phyloP scores from a whole-genome alignment of 805 yeast genomes.

The Kodamaea neixiangensis region DNA sequence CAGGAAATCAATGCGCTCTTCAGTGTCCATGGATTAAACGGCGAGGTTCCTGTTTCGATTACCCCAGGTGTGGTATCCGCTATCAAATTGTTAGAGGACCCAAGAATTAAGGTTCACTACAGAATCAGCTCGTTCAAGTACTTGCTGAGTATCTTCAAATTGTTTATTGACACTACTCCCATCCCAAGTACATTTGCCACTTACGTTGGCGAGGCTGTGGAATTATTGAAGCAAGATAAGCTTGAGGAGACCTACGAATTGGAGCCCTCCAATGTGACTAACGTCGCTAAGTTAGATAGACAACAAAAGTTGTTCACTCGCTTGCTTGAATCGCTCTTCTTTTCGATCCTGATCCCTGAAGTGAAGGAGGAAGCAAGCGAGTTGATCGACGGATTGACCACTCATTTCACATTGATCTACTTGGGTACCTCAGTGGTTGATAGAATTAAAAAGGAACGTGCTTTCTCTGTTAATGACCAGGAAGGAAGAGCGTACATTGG shows the following conservation, averaged over 20 bases:
- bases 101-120: conserved; percentile 61
- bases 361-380: conserved; percentile 64
- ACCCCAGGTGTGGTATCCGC: conserved; percentile 86
- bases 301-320: conserved; percentile 68
- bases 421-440: conserved; percentile 72
- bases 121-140: conserved; percentile 78
- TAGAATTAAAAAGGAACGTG: conserved; percentile 63
- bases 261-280: conserved; percentile 47
- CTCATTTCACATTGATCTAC: conserved; percentile 77
- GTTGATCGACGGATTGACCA: conserved; percentile 66
- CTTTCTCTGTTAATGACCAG: conserved; percentile 73
- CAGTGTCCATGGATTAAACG: conserved; percentile 65
- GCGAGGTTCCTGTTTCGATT: conserved; percentile 65
- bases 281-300: conserved; percentile 50
- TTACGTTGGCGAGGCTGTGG: conserved; percentile 52
- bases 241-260: conserved; percentile 30
- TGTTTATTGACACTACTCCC: conserved; percentile 61
- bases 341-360: conserved; percentile 74
- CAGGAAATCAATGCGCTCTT: conserved; percentile 72
- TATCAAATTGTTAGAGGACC: conserved; percentile 69
- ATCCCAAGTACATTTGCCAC: conserved; percentile 46
- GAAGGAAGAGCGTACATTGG: conserved; percentile 75
- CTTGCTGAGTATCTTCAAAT: conserved; percentile 61
- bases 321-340: conserved; percentile 70
- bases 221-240: conserved; percentile 43